Base-by-base conservation (phyloP, 129 eudicot species). In the Saposhnikovia divaricata region DNA sequence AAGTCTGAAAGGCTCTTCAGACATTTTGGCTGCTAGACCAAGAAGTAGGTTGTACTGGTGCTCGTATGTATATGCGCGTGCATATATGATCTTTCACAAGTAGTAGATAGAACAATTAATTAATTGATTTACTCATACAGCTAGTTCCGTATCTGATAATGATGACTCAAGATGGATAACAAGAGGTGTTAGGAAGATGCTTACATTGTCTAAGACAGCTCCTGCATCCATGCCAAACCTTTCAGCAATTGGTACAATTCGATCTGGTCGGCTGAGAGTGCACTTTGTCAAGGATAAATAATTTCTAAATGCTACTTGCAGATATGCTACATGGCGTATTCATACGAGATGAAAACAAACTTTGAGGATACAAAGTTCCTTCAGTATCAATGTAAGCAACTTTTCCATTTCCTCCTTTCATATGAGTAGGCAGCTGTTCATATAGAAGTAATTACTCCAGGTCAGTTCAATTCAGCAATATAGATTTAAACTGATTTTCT, bases 161-260 rank as follows among this genome's bases (percentile, higher is more conserved):
- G 4, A 13, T n/a, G 45, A 9, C 8, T 46, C 28, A 77, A 21
- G 42, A 31, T 15, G 50, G 50, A 70, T 23, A 66, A 21, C 31
- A 79, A 78, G 12, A 78, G 59, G 48, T 8, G 15, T 14, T 34
- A 53, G 48, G 82, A 79, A 81, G 73, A 38, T 45, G 79, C 23
- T 43, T 86, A 96, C 99, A 83, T 96, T 96, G 86, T 96, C 99
- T 43, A 96, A 93, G 44, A 92, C 99, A 77, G 99, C 99, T 85
- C 96, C 99, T 39, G 99, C 81, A 83, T 96, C 99, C 99, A 96
- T 96, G 45, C 97, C 99, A 87, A 96, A 92, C 79, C 98, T 86
- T 87, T 96, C 99, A 85, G 98, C 99, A 80, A 96, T 96, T n/a
- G 99, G 98, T 55, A 96, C 93, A 59, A 96, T 90, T 59, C 97